Base-by-base conservation (phyloP, 148 eudicot genomes). In the Spergularia bocconei region DNA sequence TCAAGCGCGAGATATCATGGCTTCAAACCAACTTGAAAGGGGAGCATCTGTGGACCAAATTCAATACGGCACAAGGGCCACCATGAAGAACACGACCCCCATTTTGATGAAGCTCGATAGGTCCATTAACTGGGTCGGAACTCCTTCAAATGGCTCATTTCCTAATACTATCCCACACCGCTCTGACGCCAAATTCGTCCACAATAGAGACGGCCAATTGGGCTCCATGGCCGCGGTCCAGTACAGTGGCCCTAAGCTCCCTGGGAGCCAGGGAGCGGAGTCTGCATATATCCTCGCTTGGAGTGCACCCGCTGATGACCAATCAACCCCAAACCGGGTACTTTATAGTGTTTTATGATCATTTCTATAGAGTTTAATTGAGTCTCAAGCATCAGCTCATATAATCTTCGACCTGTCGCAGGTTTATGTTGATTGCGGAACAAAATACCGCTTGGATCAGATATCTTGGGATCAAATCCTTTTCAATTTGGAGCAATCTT, bases 371-470 rank as follows among this genome's bases (percentile, higher is more conserved):
- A 44, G 48, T 44, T 9, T 44, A 7, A 44, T 29, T 29, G 36
- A 2, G 8, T 44, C 48, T 44, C 6, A 44, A 44, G 8, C 48
- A 44, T 44, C 10, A 44, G 48, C 48, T 9, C 6, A 44, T 4
- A 6, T 44, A 5, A 44, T 6, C 6, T 44, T 44, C 10, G 59
- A 13, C 1, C 5, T 17, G 59, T 55, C 19, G 20, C 25, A 65
- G 69, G 69, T 65, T 41, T 65, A 65, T 9, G 69, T 65, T 39
- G 23, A 20, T 2, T 65, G 69, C 11, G 69, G 69, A 39, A 39
- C 51, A 8, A 39, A 65, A 65, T 11, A 41, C 13, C 51, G 69
- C 52, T 16, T 65, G 69, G 51, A 39, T 41, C 10, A 6, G 10
- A 65, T 65, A 10, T 2, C 23, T 41, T 65, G 51, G 69, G 51